phyloP scores from a whole-genome alignment of 345 rosid species.

The Populus simonii region DNA sequence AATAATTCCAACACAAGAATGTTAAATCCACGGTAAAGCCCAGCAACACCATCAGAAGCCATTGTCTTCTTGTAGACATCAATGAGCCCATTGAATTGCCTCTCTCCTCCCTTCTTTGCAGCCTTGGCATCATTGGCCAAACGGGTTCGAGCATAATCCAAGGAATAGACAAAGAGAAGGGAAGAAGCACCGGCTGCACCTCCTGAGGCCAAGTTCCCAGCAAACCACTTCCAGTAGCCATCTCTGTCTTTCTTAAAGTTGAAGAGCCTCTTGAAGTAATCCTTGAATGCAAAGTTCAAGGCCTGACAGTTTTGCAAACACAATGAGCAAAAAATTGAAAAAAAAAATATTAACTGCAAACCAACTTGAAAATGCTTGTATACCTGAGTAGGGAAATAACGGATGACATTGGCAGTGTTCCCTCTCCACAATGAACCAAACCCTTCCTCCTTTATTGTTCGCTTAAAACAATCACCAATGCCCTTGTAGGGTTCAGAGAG shows the following conservation, averaged over 20 bases:
- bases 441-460: conserved; percentile 27
- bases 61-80: conserved; percentile 36
- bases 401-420: conserved; percentile 38
- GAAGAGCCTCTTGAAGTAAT: conserved; percentile 42
- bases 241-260: conserved; percentile 40
- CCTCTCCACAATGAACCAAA: conserved; percentile 31
- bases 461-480: conserved; percentile 30
- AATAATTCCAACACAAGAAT: conserved; percentile 34
- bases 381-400: conserved; percentile 39
- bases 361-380: background rate
- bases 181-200: conserved; percentile 35
- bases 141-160: conserved; percentile 30
- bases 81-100: conserved; percentile 28
- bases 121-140: conserved; percentile 30
- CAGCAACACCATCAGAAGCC: conserved; percentile 32
- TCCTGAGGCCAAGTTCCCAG: conserved; percentile 30
- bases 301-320: conserved; percentile 12
- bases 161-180: conserved; percentile 26
- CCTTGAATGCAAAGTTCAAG: conserved; percentile 41
- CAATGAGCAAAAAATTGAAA: background rate
- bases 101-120: conserved; percentile 29
- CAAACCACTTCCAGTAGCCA: conserved; percentile 35
- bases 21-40: conserved; percentile 35
- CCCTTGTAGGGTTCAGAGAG: conserved; percentile 38
- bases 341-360: too few species aligned